These are phyloP conservation scores for Starmerella kuoi DNA, from an alignment of 805 yeast species.

Conservation along the genomic window DNA sequence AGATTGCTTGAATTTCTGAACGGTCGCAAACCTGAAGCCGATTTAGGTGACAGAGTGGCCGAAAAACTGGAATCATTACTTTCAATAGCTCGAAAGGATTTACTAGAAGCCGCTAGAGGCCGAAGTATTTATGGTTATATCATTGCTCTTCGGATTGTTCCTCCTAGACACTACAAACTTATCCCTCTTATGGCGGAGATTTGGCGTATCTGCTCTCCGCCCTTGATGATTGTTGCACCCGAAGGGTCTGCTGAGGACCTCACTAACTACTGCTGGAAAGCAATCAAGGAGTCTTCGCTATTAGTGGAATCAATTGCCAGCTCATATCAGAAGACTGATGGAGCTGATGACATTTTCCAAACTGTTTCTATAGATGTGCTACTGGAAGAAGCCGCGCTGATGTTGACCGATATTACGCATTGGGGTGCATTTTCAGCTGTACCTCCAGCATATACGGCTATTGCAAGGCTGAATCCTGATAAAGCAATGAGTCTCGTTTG, in stretches of 20 bases:
- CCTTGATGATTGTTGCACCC: slow-evolving; percentile 13
- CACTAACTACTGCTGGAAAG: slow-evolving; percentile 67
- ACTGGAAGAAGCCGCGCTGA: slow-evolving; percentile 53
- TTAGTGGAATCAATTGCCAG: slow-evolving; percentile 30
- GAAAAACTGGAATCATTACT: slow-evolving; percentile 25
- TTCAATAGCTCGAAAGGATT: slow-evolving; percentile 20
- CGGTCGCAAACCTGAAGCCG: slow-evolving; percentile 21
- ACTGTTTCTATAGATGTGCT: slow-evolving; percentile 40
- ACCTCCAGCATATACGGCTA: slow-evolving; percentile 62
- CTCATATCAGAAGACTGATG: background rate
- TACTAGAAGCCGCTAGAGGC: slow-evolving; percentile 36
- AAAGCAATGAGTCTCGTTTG: slow-evolving; percentile 4
- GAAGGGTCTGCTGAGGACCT: slow-evolving; percentile 24
- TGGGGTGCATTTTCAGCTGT: slow-evolving; percentile 88
- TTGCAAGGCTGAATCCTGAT: slow-evolving; percentile 37
- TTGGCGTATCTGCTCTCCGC: slow-evolving; percentile 10
- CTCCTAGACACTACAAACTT: background rate
- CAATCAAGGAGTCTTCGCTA: slow-evolving; percentile 60
- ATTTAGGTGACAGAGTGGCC: background rate
- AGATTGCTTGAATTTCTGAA: slow-evolving; percentile 10
- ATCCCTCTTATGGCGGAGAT: background rate
- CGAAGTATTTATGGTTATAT: slow-evolving; percentile 60
- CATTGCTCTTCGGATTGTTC: slow-evolving; percentile 31
- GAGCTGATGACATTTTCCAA: background rate
- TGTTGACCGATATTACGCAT: slow-evolving; percentile 42